These are phyloP conservation scores for Candida maesae DNA, from an alignment of 805 yeast species.

Conservation along the genomic window DNA sequence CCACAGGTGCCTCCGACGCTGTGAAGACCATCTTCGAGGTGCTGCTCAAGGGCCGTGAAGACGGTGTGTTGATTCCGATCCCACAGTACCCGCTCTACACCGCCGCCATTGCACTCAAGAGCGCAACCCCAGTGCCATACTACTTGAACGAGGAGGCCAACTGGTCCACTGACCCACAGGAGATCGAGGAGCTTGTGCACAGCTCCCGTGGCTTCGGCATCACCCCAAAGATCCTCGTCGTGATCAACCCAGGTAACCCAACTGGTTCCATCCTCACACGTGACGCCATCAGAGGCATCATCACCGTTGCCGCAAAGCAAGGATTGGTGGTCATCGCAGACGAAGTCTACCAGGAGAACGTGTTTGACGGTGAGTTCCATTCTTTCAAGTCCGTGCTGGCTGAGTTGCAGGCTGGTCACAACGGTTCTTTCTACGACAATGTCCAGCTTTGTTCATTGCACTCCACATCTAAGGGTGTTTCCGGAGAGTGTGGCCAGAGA, in stretches of 20 bases:
- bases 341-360: constrained; percentile 95
- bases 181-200: constrained; percentile 51
- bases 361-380: constrained; percentile 75
- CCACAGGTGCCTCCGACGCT: constrained; percentile 94
- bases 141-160: constrained; percentile 72
- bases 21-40: constrained; percentile 76
- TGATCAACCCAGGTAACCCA: constrained; percentile 98
- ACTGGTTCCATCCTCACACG: constrained; percentile 80
- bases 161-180: constrained; percentile 80
- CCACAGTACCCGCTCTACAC: constrained; percentile 98
- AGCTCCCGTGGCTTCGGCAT: constrained; percentile 50
- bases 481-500: constrained; percentile 99
- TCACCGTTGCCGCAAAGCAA: constrained; percentile 77
- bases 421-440: constrained; percentile 51
- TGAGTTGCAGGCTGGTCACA: constrained; percentile 48
- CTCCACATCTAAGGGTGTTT: constrained; percentile 96
- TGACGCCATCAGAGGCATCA: constrained; percentile 64
- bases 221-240: constrained; percentile 74
- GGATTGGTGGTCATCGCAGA: constrained; percentile 91
- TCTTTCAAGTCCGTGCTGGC: constrained; percentile 81
- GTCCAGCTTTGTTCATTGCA: constrained; percentile 92
- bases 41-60: constrained; percentile 56
- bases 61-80: constrained; percentile 85
- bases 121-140: constrained; percentile 82
- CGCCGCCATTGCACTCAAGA: constrained; percentile 84